Conservation (phyloP, 2,329 filamentous ascomycete genomes). For the Nannizziopsis barbatae region DNA sequence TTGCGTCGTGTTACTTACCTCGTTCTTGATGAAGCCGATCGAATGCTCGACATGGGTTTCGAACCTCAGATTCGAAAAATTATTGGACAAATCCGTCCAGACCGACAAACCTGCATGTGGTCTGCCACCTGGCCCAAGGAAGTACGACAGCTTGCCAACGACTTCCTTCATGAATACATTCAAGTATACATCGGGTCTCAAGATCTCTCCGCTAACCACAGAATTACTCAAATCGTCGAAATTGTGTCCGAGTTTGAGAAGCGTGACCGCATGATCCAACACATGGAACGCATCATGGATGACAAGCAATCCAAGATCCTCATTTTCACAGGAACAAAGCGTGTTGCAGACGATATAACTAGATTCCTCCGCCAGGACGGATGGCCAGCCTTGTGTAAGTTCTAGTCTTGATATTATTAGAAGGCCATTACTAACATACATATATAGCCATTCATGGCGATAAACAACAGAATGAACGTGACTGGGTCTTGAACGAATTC, state of each 20-base stretch:
- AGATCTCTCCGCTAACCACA: conserved; percentile 92
- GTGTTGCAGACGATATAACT: conserved; percentile 94
- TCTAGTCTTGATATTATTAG: conserved; percentile 17
- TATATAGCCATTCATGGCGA: conserved; percentile 83
- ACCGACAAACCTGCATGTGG: conserved; percentile 99
- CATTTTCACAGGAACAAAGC: conserved; percentile 78
- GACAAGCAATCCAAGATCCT: conserved; percentile 90
- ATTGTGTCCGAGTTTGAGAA: conserved; percentile 95
- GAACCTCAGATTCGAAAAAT: conserved; percentile 99
- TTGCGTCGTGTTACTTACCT: conserved; percentile 95
- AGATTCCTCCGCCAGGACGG: conserved; percentile 94
- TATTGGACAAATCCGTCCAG: conserved; percentile 90
- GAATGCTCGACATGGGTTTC: conserved; percentile 99
- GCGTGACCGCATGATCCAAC: conserved; percentile 93
- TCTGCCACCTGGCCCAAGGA: conserved; percentile 99
- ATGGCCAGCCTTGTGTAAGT: conserved; percentile 90
- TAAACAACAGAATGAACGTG: conserved; percentile 98
- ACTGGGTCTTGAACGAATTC: conserved; percentile 99
- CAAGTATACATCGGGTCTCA: conserved; percentile 98
- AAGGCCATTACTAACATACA: conserved; percentile 29
- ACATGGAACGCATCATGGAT: conserved; percentile 96
- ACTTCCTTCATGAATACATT: conserved; percentile 91
- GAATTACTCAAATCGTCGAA: conserved; percentile 95
- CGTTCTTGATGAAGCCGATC: conserved; percentile 96
- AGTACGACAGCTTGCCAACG: conserved; percentile 78